phyloP scores from a whole-genome alignment of 352 stramenopile genomes.

The Globisporangium spinosum region DNA sequence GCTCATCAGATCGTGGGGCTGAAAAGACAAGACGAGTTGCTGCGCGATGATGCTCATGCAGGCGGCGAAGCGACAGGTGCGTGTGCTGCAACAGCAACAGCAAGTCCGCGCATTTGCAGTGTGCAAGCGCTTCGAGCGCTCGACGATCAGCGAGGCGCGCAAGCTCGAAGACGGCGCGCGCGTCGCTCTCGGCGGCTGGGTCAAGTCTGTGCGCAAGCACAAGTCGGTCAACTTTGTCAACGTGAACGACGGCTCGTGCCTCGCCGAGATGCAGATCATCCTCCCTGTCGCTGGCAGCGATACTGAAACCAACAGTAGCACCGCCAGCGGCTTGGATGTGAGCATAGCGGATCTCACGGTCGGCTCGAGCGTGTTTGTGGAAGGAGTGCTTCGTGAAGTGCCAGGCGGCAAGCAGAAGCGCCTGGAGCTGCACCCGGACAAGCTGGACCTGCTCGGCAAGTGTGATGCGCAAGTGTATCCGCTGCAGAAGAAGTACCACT shows the following conservation, averaged over 20 bases:
- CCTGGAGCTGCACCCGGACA: slow-evolving; percentile 90
- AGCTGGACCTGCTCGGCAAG: slow-evolving; percentile 86
- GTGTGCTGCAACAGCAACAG: neutral
- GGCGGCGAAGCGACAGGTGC: neutral
- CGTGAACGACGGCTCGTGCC: slow-evolving; percentile 94
- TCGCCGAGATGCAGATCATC: slow-evolving; percentile 91
- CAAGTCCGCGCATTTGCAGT: neutral
- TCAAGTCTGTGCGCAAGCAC: slow-evolving; percentile 95
- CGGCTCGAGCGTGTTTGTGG: slow-evolving; percentile 89
- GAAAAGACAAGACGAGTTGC: neutral
- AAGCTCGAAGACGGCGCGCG: slow-evolving; percentile 33
- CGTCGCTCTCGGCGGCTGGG: slow-evolving; percentile 86
- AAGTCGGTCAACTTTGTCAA: slow-evolving; percentile 97
- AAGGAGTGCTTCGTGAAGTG: slow-evolving; percentile 87
- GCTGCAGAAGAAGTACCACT: slow-evolving; percentile 98
- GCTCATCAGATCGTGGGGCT: neutral
- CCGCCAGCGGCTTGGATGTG: slow-evolving; percentile 27
- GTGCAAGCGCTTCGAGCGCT: slow-evolving; percentile 19
- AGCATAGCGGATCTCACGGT: slow-evolving; percentile 90
- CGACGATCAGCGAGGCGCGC: slow-evolving; percentile 44
- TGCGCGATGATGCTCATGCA: neutral
- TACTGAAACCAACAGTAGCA: slow-evolving; percentile 22
- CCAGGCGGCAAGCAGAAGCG: slow-evolving; percentile 85
- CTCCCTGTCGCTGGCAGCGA: slow-evolving; percentile 47
- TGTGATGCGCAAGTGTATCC: slow-evolving; percentile 94